phyloP scores from a whole-genome alignment of 208 protist genomes.

The Acanthamoeba culbertsoni region DNA sequence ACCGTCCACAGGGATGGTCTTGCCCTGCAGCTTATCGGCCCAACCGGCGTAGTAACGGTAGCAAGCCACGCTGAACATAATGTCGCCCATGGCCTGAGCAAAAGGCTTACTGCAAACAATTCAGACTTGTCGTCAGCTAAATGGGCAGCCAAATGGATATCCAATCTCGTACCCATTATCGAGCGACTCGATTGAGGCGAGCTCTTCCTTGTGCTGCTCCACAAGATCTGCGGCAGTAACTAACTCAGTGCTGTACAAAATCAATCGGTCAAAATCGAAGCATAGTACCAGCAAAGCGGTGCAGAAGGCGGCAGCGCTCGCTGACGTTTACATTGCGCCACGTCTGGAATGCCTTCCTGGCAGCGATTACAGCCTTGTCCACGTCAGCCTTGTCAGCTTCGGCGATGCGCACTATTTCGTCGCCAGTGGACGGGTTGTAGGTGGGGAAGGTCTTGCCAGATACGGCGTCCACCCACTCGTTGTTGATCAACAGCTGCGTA shows the following conservation, averaged over 20 bases:
- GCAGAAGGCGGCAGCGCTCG: conserved; percentile 69
- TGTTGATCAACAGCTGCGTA: conserved; percentile 88
- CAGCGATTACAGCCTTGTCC: conserved; percentile 68
- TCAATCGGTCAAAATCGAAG: neutral
- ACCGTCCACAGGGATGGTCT: conserved; percentile 75
- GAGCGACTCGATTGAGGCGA: conserved; percentile 71
- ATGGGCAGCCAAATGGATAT: neutral
- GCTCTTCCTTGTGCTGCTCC: conserved; percentile 78
- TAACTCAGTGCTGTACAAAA: neutral
- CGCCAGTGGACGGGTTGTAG: conserved; percentile 85
- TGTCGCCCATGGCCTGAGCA: neutral
- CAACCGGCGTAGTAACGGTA: conserved; percentile 90
- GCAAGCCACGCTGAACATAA: conserved; percentile 78
- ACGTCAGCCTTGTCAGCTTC: conserved; percentile 86
- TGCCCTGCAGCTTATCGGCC: conserved; percentile 89
- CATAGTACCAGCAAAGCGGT: conserved; percentile 76
- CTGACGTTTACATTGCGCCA: conserved; percentile 2
- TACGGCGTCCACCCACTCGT: conserved; percentile 84
- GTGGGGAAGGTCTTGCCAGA: conserved; percentile 86
- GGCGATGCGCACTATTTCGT: conserved; percentile 84
- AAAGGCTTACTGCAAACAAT: neutral
- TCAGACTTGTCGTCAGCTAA: no score
- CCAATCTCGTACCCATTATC: neutral
- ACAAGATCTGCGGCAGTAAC: conserved; percentile 81
- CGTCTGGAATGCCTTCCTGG: conserved; percentile 58